Conservation (phyloP, 352 stramenopile species). For the Phytophthora foliorum region DNA sequence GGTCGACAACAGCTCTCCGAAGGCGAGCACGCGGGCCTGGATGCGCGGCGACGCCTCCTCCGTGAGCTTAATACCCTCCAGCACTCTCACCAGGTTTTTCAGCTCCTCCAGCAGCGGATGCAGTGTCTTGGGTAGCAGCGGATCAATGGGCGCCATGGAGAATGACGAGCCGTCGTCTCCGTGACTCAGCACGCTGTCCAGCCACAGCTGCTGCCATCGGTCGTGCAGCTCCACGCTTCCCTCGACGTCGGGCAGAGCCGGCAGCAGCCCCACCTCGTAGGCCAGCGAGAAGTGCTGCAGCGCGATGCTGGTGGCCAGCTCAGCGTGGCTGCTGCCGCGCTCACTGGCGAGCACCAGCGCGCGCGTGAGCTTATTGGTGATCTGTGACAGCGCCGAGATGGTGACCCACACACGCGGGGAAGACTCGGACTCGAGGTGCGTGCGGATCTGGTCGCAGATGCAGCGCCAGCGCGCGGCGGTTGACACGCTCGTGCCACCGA, state of each 20-base stretch:
- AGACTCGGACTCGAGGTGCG: slow-evolving; percentile 52
- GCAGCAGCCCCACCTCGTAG: slow-evolving; percentile 73
- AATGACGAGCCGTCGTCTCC: slow-evolving; percentile 60
- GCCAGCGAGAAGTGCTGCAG: slow-evolving; percentile 81
- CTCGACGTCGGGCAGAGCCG: slow-evolving; percentile 48
- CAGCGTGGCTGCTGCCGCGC: slow-evolving; percentile 46
- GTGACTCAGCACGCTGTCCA: slow-evolving; percentile 59
- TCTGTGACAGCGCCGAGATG: slow-evolving; percentile 88
- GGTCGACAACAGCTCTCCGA: slow-evolving; percentile 89
- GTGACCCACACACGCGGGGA: slow-evolving; percentile 85
- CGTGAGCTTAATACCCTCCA: slow-evolving; percentile 89
- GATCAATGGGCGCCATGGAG: slow-evolving; percentile 51
- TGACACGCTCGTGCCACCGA: slow-evolving; percentile 90
- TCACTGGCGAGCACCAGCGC: slow-evolving; percentile 60
- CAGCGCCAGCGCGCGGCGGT: slow-evolving; percentile 78
- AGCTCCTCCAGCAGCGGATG: slow-evolving; percentile 83
- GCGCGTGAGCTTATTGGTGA: slow-evolving; percentile 88
- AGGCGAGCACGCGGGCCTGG: slow-evolving; percentile 84
- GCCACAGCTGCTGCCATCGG: slow-evolving; percentile 69
- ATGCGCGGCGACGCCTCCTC: slow-evolving; percentile 89
- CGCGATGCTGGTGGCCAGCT: slow-evolving; percentile 60
- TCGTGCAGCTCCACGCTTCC: slow-evolving; percentile 57
- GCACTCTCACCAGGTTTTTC: slow-evolving; percentile 82
- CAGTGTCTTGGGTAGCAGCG: slow-evolving; percentile 51
- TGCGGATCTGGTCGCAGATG: slow-evolving; percentile 80